phyloP scores from a whole-genome alignment of 2,329 filamentous ascomycete species.

The Trichoderma sp. region DNA sequence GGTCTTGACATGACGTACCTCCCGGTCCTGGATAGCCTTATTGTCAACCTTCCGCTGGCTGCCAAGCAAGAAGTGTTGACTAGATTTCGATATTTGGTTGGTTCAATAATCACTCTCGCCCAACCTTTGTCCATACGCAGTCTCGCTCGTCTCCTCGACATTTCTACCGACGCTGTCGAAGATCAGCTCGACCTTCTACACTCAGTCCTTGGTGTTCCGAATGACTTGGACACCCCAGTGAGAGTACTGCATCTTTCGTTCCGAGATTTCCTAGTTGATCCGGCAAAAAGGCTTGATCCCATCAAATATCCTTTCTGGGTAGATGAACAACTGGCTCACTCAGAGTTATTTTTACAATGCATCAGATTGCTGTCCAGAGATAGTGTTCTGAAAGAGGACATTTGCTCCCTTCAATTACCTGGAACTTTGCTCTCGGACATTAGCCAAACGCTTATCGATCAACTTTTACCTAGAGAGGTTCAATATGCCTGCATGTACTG shows the following conservation, averaged over 20 bases:
- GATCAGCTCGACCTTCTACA: slow-evolving; percentile 31
- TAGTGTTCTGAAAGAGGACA: slow-evolving; percentile 30
- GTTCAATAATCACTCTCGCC: slow-evolving; percentile 31
- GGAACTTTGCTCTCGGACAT: no score
- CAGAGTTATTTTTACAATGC: slow-evolving; percentile 6
- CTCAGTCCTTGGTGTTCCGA: slow-evolving; percentile 36
- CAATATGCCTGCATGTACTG: no score
- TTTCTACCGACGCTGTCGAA: slow-evolving; percentile 22
- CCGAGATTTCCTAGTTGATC: slow-evolving; percentile 31
- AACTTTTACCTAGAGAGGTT: no score
- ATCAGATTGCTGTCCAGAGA: slow-evolving; percentile 28
- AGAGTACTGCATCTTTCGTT: slow-evolving; percentile 39
- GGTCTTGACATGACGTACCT: slow-evolving; percentile 24
- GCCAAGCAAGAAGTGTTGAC: slow-evolving; percentile 19
- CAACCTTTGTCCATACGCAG: slow-evolving; percentile 30
- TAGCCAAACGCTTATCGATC: no score
- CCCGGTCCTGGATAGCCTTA: slow-evolving; percentile 20
- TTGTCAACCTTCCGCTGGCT: not conserved
- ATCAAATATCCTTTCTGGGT: slow-evolving; percentile 22
- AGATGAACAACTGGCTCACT: slow-evolving; percentile 15
- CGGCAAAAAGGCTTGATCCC: slow-evolving; percentile 23
- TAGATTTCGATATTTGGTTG: slow-evolving; percentile 31
- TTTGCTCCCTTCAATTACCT: slow-evolving; percentile 13
- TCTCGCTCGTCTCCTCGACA: slow-evolving; percentile 29
- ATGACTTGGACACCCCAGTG: slow-evolving; percentile 25